Conservation (phyloP, 805 yeast genomes). For the Ogataea ramenticola region DNA sequence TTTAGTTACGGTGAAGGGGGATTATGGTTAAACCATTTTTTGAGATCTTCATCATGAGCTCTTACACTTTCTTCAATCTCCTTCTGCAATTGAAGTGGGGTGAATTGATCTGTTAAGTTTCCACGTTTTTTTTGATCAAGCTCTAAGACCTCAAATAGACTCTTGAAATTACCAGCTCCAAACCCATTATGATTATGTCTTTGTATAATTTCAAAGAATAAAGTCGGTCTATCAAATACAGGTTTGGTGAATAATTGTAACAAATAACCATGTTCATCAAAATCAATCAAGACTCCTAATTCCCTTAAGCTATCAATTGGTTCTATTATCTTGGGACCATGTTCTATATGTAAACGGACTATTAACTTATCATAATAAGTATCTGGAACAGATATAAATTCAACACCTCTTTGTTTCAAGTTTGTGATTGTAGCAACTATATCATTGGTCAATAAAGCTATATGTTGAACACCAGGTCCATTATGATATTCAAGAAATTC, state of each 20-base stretch:
- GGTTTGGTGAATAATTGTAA: slow-evolving; percentile 79
- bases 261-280: slow-evolving; percentile 69
- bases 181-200: slow-evolving; percentile 76
- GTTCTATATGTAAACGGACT: slow-evolving; percentile 31
- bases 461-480: slow-evolving; percentile 83
- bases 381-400: slow-evolving; percentile 55
- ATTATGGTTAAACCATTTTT: too few species aligned
- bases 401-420: slow-evolving; percentile 57
- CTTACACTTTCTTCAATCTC: neutral
- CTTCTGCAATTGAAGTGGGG: neutral
- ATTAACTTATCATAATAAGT: slow-evolving; percentile 49
- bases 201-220: slow-evolving; percentile 77
- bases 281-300: slow-evolving; percentile 66
- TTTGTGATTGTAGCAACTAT: slow-evolving; percentile 49
- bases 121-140: slow-evolving; percentile 70
- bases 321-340: slow-evolving; percentile 43
- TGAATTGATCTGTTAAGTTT: slow-evolving; percentile 24
- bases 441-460: slow-evolving; percentile 60
- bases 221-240: slow-evolving; percentile 69
- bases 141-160: slow-evolving; percentile 74
- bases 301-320: slow-evolving; percentile 39
- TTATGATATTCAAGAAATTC: slow-evolving; percentile 68
- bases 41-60: too few species aligned
- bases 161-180: slow-evolving; percentile 84
- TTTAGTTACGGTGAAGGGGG: too few species aligned